These are phyloP conservation scores for Phytophthora multivora DNA, from an alignment of 352 stramenopile species.

Conservation along the genomic window DNA sequence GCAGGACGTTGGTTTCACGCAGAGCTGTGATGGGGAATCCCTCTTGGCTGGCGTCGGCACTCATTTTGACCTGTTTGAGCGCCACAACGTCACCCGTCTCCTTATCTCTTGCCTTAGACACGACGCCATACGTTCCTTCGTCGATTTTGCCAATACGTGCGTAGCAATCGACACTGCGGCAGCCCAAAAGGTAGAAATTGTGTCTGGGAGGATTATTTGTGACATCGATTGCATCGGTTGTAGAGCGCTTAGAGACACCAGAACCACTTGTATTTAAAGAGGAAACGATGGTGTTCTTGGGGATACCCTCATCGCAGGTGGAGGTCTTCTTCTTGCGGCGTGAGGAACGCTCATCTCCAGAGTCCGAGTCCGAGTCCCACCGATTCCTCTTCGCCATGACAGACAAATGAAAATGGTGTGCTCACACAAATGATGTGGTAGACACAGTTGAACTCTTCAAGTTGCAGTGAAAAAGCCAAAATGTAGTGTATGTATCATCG, in stretches of 20 bases:
- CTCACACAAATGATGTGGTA: neutral
- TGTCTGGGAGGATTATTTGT: constrained; percentile 32
- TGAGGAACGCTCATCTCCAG: constrained; percentile 31
- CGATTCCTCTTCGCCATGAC: constrained; percentile 58
- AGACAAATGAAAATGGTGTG: constrained; percentile 7
- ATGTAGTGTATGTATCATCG: neutral
- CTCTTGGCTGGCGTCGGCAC: constrained; percentile 71
- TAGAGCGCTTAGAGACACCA: neutral
- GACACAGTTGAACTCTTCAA: neutral
- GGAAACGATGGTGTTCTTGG: neutral
- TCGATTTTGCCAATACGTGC: constrained; percentile 94
- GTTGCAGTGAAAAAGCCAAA: neutral
- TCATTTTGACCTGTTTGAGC: constrained; percentile 92
- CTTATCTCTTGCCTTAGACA: constrained; percentile 94
- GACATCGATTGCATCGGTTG: constrained; percentile 5
- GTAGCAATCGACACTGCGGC: constrained; percentile 95
- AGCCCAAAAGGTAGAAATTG: constrained; percentile 87
- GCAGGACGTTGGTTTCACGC: constrained; percentile 85
- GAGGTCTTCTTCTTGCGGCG: constrained; percentile 14
- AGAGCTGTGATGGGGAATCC: constrained; percentile 87
- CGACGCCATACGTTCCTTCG: constrained; percentile 97
- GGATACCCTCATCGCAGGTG: neutral
- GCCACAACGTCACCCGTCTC: constrained; percentile 92
- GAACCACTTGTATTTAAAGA: constrained; percentile 8
- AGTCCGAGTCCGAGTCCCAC: constrained; percentile 78